Evolutionary conservation across 306 rosid species (phyloP).

Genomic region (Inga oerstediana): DNA sequence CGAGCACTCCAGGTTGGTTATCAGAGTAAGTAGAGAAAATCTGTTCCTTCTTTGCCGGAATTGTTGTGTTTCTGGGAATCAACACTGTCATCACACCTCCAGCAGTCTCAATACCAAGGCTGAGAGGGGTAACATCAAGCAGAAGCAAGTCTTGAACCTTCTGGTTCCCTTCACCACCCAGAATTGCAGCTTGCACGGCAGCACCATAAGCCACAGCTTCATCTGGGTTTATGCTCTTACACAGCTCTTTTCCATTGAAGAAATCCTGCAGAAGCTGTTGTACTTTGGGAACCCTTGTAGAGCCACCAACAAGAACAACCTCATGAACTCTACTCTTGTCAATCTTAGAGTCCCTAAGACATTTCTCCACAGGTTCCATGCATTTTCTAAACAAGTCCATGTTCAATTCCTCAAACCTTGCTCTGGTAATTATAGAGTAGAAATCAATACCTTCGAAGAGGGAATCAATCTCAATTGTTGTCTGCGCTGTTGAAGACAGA

Average conservation of each 20-base stretch:
- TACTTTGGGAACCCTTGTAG: neutral
- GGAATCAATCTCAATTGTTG: neutral
- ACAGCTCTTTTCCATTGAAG: neutral
- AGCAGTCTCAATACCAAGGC: neutral
- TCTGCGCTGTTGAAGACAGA: neutral
- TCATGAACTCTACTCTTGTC: neutral
- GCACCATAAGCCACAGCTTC: neutral
- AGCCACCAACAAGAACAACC: neutral
- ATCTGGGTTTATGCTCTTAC: neutral
- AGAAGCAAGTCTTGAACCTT: neutral
- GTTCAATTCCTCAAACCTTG: neutral
- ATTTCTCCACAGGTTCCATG: neutral
- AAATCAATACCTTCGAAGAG: neutral
- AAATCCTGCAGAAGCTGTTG: neutral
- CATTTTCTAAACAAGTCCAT: neutral
- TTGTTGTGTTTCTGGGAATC: neutral
- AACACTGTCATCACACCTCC: neutral
- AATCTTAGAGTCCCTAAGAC: neutral
- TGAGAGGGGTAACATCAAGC: neutral
- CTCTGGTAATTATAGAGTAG: neutral
- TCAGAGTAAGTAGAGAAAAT: neutral
- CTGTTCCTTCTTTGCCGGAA: neutral
- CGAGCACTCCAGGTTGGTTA: neutral
- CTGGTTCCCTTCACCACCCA: neutral
- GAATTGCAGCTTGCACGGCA: neutral